phyloP scores from a whole-genome alignment of 192 early-diverging fungal genomes.

The Entomortierella beljakovae region DNA sequence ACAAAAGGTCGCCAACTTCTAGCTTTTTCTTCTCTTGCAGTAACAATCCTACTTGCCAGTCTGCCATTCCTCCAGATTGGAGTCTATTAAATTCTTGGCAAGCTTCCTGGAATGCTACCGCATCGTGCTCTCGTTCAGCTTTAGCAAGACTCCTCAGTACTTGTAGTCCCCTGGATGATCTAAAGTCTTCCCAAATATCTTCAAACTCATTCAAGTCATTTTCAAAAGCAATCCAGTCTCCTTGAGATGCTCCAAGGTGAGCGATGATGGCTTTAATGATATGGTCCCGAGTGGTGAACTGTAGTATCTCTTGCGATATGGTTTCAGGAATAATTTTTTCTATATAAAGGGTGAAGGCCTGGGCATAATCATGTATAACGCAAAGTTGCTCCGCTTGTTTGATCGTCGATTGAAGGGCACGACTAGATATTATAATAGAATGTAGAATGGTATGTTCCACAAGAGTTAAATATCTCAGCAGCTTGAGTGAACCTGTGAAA shows the following conservation, averaged over 20 bases:
- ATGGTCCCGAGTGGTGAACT: conserved; percentile 41
- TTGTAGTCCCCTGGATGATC: background rate
- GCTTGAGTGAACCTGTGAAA: too few relatives aligned
- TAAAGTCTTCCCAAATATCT: conserved; percentile 33
- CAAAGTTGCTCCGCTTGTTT: conserved; percentile 27
- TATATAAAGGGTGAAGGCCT: conserved; percentile 24
- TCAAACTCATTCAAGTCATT: conserved; percentile 23
- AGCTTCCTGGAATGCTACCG: conserved; percentile 24
- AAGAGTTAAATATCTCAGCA: too few relatives aligned
- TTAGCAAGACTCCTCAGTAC: conserved; percentile 18
- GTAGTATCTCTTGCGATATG: conserved; percentile 28
- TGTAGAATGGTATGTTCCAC: background rate
- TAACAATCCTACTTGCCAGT: conserved; percentile 44
- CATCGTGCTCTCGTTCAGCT: conserved; percentile 39
- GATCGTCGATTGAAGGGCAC: conserved; percentile 27
- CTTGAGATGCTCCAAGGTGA: conserved; percentile 27
- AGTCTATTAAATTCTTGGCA: conserved; percentile 34
- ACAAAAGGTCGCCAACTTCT: conserved; percentile 15
- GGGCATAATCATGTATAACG: conserved; percentile 4
- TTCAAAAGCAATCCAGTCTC: conserved; percentile 42
- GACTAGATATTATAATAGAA: conserved; percentile 14
- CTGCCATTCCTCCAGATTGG: conserved; percentile 22
- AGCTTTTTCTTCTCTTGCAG: conserved; percentile 36
- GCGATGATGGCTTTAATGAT: conserved; percentile 39
- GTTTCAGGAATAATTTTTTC: conserved; percentile 50